Percentiles rank a stretch among this genome's conserved stretches.
phyloP scores from a whole-genome alignment of 129 eudicot genomes.

The Glebionis coronaria region DNA sequence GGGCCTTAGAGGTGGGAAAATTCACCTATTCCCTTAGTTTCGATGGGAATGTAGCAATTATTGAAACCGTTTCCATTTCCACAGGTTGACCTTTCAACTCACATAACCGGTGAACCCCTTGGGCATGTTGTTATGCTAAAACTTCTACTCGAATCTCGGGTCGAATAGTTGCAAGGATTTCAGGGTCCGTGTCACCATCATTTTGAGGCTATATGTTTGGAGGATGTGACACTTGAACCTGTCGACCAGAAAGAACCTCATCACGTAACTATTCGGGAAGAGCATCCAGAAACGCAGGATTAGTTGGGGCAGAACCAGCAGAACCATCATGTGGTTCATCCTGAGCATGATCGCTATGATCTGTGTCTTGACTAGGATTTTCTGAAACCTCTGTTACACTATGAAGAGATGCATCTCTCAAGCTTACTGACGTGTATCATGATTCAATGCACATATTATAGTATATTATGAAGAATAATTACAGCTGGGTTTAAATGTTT shows the following conservation, averaged over 20 bases:
- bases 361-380: conserved; percentile 70
- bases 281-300: conserved; percentile 97
- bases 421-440: conserved; percentile 44
- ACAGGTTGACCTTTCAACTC: conserved; percentile 98
- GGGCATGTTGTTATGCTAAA: conserved; percentile 90
- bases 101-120: conserved; percentile 76
- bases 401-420: conserved; percentile 66
- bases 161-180: conserved; percentile 96
- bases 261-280: conserved; percentile 98
- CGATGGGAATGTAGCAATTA: conserved; percentile 97
- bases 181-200: conserved; percentile 91
- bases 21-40: no score
- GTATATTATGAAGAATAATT: no score
- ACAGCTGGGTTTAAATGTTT: no score
- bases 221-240: conserved; percentile 60
- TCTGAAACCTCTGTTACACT: conserved; percentile 86
- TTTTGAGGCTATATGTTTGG: conserved; percentile 64
- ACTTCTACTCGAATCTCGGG: conserved; percentile 97
- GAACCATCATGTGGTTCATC: conserved; percentile 51
- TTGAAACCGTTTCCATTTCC: conserved; percentile 97
- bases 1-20: no score
- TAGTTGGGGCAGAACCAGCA: conserved; percentile 51
- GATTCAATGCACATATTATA: no score
- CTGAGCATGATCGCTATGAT: conserved; percentile 50
- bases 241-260: conserved; percentile 93